phyloP scores from a whole-genome alignment of 768 basidiomycete species.

The Coprinellus micaceus region DNA sequence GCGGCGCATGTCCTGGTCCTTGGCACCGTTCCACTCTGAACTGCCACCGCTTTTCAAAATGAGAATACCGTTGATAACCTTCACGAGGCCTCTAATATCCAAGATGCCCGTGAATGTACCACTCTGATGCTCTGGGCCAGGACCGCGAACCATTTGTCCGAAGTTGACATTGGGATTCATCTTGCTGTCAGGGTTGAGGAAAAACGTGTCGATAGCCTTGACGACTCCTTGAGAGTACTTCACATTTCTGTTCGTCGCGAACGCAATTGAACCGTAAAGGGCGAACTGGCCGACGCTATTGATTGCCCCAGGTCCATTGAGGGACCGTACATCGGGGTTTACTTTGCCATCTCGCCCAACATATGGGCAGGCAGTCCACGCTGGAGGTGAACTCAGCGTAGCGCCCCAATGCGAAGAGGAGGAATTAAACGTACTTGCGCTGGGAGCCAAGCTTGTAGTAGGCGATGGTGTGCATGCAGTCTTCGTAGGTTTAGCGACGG shows the following conservation, averaged over 20 bases:
- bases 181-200: constrained; percentile 37
- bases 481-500: constrained; percentile 28
- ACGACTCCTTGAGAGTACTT: constrained; percentile 34
- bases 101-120: constrained; percentile 55
- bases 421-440: constrained; percentile 40
- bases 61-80: constrained; percentile 44
- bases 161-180: constrained; percentile 56
- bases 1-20: constrained; percentile 35
- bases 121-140: constrained; percentile 34
- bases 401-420: neutral
- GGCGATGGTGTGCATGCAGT: constrained; percentile 46
- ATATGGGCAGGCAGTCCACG: constrained; percentile 44
- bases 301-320: constrained; percentile 41
- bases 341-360: constrained; percentile 48
- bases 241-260: constrained; percentile 28
- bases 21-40: constrained; percentile 39
- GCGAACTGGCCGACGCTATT: constrained; percentile 39
- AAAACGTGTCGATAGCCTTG: constrained; percentile 42
- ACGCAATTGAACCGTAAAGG: constrained; percentile 44
- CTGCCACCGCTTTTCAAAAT: constrained; percentile 34
- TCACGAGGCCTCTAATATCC: constrained; percentile 48
- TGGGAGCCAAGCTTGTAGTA: constrained; percentile 42
- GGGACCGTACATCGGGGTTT: constrained; percentile 49
- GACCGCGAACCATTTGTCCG: constrained; percentile 53
- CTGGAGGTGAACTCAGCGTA: constrained; percentile 12